phyloP scores from a whole-genome alignment of 1,284 basidiomycete genomes.

The Puccinia triticina region DNA sequence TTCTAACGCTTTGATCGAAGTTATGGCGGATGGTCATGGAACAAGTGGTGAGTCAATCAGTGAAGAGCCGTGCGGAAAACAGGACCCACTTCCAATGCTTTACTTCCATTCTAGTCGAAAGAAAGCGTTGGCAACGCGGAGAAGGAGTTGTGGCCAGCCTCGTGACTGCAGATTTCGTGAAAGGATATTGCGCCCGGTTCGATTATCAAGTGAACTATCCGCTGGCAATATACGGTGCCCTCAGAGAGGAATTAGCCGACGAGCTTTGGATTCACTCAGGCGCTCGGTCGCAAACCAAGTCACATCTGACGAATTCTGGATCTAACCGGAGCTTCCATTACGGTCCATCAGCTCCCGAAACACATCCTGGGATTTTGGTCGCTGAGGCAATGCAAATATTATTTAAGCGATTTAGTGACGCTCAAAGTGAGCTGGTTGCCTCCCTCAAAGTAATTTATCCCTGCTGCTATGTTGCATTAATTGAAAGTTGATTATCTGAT shows the following conservation, averaged over 20 bases:
- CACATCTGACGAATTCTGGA: not conserved
- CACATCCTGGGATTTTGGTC: not conserved
- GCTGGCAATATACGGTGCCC: not conserved
- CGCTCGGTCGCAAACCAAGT: not conserved
- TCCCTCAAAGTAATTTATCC: no score
- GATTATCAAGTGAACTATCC: slow-evolving; percentile 5
- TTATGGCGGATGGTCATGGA: not conserved
- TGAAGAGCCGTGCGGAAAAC: not conserved
- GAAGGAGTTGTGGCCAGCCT: not conserved
- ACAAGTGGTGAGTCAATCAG: not conserved
- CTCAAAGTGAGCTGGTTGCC: not conserved
- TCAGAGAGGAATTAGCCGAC: slow-evolving; percentile 19
- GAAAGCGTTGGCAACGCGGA: not conserved
- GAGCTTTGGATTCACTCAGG: slow-evolving; percentile 12
- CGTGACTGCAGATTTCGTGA: not conserved
- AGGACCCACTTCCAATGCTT: not conserved
- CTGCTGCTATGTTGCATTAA: not conserved
- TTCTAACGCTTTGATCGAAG: slow-evolving; percentile 25
- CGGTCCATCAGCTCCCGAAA: not conserved
- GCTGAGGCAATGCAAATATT: not conserved
- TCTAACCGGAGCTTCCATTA: not conserved
- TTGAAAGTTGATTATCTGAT: not conserved
- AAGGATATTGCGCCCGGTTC: not conserved
- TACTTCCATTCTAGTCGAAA: not conserved
- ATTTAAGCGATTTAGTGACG: not conserved